Base-by-base conservation (phyloP, 306 rosid genomes). In the Castanea crenata region DNA sequence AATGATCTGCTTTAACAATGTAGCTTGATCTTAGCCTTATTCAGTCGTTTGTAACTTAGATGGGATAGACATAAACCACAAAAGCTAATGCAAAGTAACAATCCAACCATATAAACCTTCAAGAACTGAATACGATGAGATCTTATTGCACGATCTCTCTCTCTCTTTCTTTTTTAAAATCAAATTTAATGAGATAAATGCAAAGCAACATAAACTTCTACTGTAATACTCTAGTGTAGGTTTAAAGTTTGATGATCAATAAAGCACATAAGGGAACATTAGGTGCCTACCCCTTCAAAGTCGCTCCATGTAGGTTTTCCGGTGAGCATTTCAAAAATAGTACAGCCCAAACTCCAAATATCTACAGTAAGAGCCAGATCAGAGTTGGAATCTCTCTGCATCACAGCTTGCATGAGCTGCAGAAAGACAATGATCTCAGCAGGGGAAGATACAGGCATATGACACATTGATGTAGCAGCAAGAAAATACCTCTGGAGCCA, bases 371-470 rank as follows among this genome's bases (percentile, higher is more conserved):
- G 27, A 25, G 27, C 27, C 2, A 25, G 27, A 1, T 25, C 1
- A 25, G 27, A 25, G 31, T 29, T 29, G 31, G 81, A 85, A 80
- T 91, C 98, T 84, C 85, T 96, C 69, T 90, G 89, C 86, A 90
- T 92, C 80, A 87, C 93, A 12, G 91, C 86, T 61, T 86, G 93
- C 91, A 92, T 79, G 67, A 92, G 99, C 97, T 92, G 89, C 84
- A 75, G 32, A 55, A 78, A 72, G 68, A 76, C 73, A 38, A 74
- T 59, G 65, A 78, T 69, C 55, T 82, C 75, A 84, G 77, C 59
- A 72, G 59, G 75, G 65, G 71, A 70, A 63, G 4, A 46, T 44
- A 44, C 1, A 34, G 44, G 46, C 58, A 57, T 13, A 75, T 23
- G 9, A 70, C 52, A 13, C 64, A 74, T 61, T 76, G 41, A 49